These are phyloP conservation scores for Pythium apleroticum DNA, from an alignment of 352 stramenopile species.

Conservation along the genomic window DNA sequence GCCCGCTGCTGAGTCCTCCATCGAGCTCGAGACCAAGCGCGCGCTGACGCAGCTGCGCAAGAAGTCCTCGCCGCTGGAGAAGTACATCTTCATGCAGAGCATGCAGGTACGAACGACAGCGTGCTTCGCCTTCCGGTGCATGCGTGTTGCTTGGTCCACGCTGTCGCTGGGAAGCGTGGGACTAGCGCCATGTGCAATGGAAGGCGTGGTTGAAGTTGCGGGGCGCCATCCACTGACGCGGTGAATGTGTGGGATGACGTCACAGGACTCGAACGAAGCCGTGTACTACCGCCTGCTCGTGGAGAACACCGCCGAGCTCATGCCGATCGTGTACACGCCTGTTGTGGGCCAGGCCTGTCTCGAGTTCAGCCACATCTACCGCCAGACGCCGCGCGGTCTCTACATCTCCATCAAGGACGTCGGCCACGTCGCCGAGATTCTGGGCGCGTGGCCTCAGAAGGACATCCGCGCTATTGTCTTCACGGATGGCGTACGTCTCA, in stretches of 20 bases:
- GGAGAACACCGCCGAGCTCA: conserved; percentile 89
- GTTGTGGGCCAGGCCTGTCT: conserved; percentile 91
- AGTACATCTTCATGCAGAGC: conserved; percentile 93
- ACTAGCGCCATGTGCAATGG: background rate
- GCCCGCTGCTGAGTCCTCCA: conserved; percentile 77
- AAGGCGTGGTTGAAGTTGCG: conserved; percentile 9
- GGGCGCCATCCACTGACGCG: conserved; percentile 1
- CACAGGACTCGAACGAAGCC: conserved; percentile 83
- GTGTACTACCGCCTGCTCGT: conserved; percentile 93
- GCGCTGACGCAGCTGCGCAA: conserved; percentile 85
- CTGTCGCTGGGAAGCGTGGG: background rate
- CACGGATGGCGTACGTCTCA: conserved; percentile 86
- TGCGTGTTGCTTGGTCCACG: conserved; percentile 5
- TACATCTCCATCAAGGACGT: conserved; percentile 90
- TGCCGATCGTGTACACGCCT: conserved; percentile 97
- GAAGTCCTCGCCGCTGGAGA: conserved; percentile 87
- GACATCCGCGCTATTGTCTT: conserved; percentile 96
- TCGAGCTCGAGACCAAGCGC: conserved; percentile 87
- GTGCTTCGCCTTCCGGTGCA: background rate
- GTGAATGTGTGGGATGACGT: conserved; percentile 11
- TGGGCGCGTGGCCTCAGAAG: conserved; percentile 96
- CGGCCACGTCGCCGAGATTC: conserved; percentile 83
- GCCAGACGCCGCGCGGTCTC: conserved; percentile 87
- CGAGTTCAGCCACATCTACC: conserved; percentile 92
- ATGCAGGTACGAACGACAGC: conserved; percentile 67